Evolutionary conservation across 768 basidiomycete genomes (phyloP), one percentile per base, ranked within the genome.

Genomic region (Mycena epipterygia): DNA sequence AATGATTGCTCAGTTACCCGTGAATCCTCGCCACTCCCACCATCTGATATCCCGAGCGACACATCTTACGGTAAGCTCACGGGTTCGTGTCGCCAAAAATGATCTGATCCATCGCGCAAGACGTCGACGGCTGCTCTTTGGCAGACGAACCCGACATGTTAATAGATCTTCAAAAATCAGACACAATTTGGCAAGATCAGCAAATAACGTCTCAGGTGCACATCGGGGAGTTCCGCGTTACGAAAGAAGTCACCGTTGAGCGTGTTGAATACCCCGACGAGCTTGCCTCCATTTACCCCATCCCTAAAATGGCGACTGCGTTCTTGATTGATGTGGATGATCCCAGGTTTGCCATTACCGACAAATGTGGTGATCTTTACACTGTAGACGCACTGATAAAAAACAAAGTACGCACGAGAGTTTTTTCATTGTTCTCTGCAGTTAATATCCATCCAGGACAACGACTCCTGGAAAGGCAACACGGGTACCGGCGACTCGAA

Each of bases 301-400:
- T 77, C 6, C 73, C 56, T 37, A 37, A 49, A 3, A 48, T 41
- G 12, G 17, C 51, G 7, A 72, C 68, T 1, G 75, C 72, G 5
- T 73, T 72, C 33, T 52, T 76, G 5, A 17, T 77, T 21, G 70
- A 77, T 59, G 37, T 70, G 11, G 52, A 68, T 0, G 60, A 73
- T 51, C 64, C 70, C 27, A 73, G 73, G 39, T 75, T 62, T 35
- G 37, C 65, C 23, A 44, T 76, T 35, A 48, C n/a, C 16, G 59
- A 73, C 42, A 70, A 73, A 14, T 37, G 68, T 3, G 75, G 62
- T 7, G 42, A 48, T 19, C 35, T 72, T 5, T 23, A 67, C 32
- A 64, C 69, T 6, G 64, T 71, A 5, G 76, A 76, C 48, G 68
- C 71, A 0, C 57, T 77, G 11, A 69, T 77, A 7, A 76, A 77